Evolutionary conservation across 73 alveolate genomes (phyloP), one percentile per base, ranked within the genome.

Genomic region (Paramecium octaurelia): DNA sequence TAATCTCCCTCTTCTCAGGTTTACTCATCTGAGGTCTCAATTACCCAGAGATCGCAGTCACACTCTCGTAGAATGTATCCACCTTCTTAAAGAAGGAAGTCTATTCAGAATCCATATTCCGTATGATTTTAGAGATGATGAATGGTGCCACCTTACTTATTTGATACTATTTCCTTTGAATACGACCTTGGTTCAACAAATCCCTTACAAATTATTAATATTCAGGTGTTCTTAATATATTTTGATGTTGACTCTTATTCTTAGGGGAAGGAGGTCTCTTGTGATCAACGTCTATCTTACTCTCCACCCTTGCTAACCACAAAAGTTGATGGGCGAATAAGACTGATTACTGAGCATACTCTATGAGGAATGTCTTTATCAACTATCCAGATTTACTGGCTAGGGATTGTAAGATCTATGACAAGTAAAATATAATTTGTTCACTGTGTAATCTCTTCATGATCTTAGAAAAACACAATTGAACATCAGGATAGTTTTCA

Each of bases 1-100:
- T 98, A 35, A 98, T 96, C 1, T 88, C 95, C 21, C 98, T 98
- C 89, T 98, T 98, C 85, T 98, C 99, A 59, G 96, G 98, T 83
- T 98, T 98, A 35, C 98, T 94, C 97, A 93, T 85, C 86, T 96
- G 93, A 58, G 99, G 98, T 83, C 95, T 93, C 14, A 98, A 95
- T 58, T 89, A 69, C 31, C 98, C 97, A 31, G 97, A 94, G 12
- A 96, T 96, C 1, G 97, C 92, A 2, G 97, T 96, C 4, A 96
- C 93, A 31, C 92, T 86, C 76, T 96, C 98, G 87, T 94, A 96
- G 90, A 95, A 96, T 40, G 90, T 87, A 18, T 96, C 94, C 16
- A 95, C 98, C 9, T 88, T 94, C 10, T 92, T 88, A 86, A 92
- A 96, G 88, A 96, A 96, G 42, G 80, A 91, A 27, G 77, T 88